A percentile compares a stretch with the other conserved stretches of the same genome.
Conservation (phyloP, 257 asterid genomes). For the Forsythia viridissima region DNA sequence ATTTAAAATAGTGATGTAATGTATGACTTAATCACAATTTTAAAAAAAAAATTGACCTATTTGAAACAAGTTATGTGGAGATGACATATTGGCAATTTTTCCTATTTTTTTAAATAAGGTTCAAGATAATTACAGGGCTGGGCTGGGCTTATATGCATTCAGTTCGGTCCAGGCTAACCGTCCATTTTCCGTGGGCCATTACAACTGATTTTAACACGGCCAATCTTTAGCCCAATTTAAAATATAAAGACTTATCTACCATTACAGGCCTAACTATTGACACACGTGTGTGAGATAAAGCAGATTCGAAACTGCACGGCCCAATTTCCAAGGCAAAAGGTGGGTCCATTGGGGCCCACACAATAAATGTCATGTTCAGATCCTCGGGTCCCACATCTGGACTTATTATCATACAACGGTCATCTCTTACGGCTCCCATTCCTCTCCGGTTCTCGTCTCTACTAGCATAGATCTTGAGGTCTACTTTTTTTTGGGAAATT, state of each 20-base stretch:
- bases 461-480: not conserved
- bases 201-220: not conserved
- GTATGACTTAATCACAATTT: too few relatives aligned
- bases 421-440: constrained; percentile 26
- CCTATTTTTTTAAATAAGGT: too few relatives aligned
- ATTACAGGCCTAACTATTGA: constrained; percentile 17
- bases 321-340: constrained; percentile 36
- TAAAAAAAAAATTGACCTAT: too few relatives aligned
- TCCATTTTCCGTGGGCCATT: not conserved
- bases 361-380: constrained; percentile 35
- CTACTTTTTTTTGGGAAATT: not conserved
- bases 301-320: constrained; percentile 15
- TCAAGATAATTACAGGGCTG: too few relatives aligned
- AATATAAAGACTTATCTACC: not conserved
- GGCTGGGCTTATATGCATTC: too few relatives aligned
- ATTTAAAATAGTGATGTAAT: too few relatives aligned
- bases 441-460: constrained; percentile 10
- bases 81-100: too few relatives aligned
- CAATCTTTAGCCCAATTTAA: not conserved
- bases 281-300: constrained; percentile 17
- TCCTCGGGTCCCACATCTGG: constrained; percentile 17
- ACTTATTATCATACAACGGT: constrained; percentile 30
- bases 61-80: too few relatives aligned
- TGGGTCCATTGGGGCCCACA: constrained; percentile 36
- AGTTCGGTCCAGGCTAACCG: too few relatives aligned